A percentile compares a stretch with the other conserved stretches of the same genome.
Conservation (phyloP, 805 yeast species). For the Metschnikowia amazonensis region DNA sequence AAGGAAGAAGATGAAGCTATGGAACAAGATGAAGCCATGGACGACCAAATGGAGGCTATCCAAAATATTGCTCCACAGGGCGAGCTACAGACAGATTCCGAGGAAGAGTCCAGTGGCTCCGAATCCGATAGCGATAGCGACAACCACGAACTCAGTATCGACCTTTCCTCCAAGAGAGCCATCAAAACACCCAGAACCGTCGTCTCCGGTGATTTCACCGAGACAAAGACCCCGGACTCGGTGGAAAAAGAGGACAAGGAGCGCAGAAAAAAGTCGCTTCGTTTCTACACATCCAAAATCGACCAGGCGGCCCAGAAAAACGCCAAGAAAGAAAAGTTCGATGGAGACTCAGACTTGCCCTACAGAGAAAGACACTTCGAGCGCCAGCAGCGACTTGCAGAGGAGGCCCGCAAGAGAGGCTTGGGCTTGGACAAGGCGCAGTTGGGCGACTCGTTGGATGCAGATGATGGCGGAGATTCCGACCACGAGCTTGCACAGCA, state of each 20-base stretch:
- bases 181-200: constrained; percentile 32
- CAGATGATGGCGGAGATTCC: constrained; percentile 44
- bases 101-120: constrained; percentile 16
- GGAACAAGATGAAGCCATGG: not conserved
- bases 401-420: constrained; percentile 88
- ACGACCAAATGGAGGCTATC: no score
- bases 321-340: constrained; percentile 47
- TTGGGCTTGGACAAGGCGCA: constrained; percentile 40
- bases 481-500: constrained; percentile 44
- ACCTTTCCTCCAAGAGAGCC: constrained; percentile 44
- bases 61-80: constrained; percentile 12
- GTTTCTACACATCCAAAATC: constrained; percentile 96
- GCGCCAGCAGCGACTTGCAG: constrained; percentile 80
- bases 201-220: constrained; percentile 54
- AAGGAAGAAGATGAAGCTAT: not conserved
- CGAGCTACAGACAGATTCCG: constrained; percentile 18
- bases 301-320: constrained; percentile 70
- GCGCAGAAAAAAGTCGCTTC: constrained; percentile 71
- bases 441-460: constrained; percentile 56
- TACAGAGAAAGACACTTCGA: constrained; percentile 87
- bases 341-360: constrained; percentile 90
- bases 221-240: constrained; percentile 62
- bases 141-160: constrained; percentile 44
- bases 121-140: constrained; percentile 14
- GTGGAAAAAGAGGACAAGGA: constrained; percentile 85